Conservation (phyloP, 805 yeast species). For the Ogataea chonburiensis region DNA sequence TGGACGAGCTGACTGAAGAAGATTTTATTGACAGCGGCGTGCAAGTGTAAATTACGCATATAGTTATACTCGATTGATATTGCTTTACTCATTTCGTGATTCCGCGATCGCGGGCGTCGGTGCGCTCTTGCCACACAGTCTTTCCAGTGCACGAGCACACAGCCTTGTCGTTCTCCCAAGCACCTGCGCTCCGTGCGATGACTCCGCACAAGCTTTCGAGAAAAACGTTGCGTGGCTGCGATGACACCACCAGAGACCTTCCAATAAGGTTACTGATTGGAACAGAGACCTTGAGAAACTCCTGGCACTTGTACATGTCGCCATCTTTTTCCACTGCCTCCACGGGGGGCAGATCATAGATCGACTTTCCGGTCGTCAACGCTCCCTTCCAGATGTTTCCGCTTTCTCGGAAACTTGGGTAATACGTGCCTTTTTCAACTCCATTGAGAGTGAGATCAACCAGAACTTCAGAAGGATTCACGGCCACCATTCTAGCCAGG, state of each 20-base stretch:
- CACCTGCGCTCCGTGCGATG: conserved; percentile 94
- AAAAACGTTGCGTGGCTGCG: conserved; percentile 38
- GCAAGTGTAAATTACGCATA: conserved; percentile 7
- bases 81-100: conserved; percentile 28
- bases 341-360: conserved; percentile 44
- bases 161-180: conserved; percentile 91
- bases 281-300: conserved; percentile 46
- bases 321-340: conserved; percentile 35
- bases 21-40: conserved; percentile 18
- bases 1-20: conserved; percentile 15
- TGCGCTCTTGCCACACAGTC: conserved; percentile 92
- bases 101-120: conserved; percentile 68
- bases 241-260: conserved; percentile 55
- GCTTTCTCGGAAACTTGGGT: conserved; percentile 61
- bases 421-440: conserved; percentile 60
- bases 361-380: conserved; percentile 55
- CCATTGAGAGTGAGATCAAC: conserved; percentile 83
- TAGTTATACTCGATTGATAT: conserved; percentile 1
- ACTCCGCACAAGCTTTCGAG: conserved; percentile 69
- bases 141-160: conserved; percentile 95
- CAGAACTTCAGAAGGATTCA: conserved; percentile 48
- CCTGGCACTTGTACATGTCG: conserved; percentile 41
- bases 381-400: conserved; percentile 83
- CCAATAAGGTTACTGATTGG: conserved; percentile 66
- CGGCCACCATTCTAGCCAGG: conserved; percentile 77